A percentile compares a stretch with the other conserved stretches of the same genome.
These are phyloP conservation scores for Botrytis cinerea DNA, from an alignment of 2,329 filamentous ascomycete genomes.

Conservation along the genomic window DNA sequence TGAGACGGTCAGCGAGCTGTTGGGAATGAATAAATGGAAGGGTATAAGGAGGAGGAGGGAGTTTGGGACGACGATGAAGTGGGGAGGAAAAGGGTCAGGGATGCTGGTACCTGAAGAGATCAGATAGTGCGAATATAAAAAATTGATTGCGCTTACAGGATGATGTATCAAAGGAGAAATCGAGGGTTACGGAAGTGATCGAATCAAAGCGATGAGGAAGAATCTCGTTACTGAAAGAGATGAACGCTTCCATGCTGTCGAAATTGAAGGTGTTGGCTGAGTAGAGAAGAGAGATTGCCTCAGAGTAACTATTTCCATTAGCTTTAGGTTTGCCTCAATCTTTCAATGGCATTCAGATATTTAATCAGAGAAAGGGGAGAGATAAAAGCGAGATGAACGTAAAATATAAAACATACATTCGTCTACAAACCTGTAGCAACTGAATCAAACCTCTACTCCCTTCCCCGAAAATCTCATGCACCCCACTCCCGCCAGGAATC, in stretches of 20 bases:
- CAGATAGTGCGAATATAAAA: not conserved
- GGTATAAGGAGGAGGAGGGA: not conserved
- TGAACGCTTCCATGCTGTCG: conserved; percentile 32
- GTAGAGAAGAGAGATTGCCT: conserved; percentile 35
- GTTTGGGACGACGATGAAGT: not conserved
- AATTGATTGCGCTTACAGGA: not conserved
- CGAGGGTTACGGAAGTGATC: conserved; percentile 31
- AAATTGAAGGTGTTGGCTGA: conserved; percentile 36
- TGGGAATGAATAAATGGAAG: not conserved
- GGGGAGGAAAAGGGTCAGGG: not conserved
- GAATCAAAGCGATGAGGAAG: conserved; percentile 34
- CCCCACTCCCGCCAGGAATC: conserved; percentile 18
- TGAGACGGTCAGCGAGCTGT: not conserved
- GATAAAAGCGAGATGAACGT: not conserved
- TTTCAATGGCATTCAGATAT: not conserved
- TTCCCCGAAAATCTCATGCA: not conserved
- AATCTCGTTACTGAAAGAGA: conserved; percentile 30
- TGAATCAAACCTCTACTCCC: conserved; percentile 24
- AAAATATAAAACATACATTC: conserved; percentile 28
- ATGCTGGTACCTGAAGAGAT: not conserved
- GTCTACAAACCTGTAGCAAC: conserved; percentile 33
- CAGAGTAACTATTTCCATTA: conserved; percentile 29
- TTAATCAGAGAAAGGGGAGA: not conserved
- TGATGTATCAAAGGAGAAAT: conserved; percentile 29
- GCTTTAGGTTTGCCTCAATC: not conserved